phyloP scores from a whole-genome alignment of 129 eudicot species.

The Centella asiatica region DNA sequence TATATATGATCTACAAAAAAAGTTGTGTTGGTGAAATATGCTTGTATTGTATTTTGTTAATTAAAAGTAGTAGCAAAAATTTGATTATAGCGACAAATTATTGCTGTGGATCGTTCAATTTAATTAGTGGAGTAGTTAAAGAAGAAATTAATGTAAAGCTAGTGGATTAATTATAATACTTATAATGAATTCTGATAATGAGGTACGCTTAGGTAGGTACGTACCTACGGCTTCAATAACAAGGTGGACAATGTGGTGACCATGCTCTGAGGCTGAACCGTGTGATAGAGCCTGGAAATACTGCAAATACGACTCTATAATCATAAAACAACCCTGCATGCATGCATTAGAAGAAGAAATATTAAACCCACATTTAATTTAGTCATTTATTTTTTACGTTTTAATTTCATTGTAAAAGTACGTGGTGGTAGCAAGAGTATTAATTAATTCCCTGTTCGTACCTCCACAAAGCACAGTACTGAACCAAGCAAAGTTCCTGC shows the following conservation, averaged over 20 bases:
- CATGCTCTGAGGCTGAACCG: constrained; percentile 31
- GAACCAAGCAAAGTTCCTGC: constrained; percentile 88
- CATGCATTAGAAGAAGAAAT: no score
- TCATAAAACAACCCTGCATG: constrained; percentile 47
- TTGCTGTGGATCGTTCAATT: no score
- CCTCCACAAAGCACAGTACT: constrained; percentile 73
- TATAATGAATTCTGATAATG: not conserved
- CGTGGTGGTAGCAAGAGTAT: not conserved
- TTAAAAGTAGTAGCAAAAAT: no score
- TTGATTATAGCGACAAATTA: no score
- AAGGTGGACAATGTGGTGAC: constrained; percentile 43
- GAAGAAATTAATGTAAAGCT: no score
- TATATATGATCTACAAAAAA: no score
- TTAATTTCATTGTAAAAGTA: not conserved
- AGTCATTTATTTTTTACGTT: not conserved
- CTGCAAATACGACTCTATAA: constrained; percentile 56
- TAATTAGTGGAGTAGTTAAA: no score
- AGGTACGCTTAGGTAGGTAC: no score
- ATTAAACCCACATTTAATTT: not conserved
- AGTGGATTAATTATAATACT: no score
- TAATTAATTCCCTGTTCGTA: constrained; percentile 8
- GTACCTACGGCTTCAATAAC: constrained; percentile 62
- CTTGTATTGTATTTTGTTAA: no score
- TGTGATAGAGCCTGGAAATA: constrained; percentile 44
- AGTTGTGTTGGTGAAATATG: no score